Evolutionary conservation across 345 rosid species (phyloP), one percentile per base, ranked within the genome.

Genomic region (Sisymbrium irio): DNA sequence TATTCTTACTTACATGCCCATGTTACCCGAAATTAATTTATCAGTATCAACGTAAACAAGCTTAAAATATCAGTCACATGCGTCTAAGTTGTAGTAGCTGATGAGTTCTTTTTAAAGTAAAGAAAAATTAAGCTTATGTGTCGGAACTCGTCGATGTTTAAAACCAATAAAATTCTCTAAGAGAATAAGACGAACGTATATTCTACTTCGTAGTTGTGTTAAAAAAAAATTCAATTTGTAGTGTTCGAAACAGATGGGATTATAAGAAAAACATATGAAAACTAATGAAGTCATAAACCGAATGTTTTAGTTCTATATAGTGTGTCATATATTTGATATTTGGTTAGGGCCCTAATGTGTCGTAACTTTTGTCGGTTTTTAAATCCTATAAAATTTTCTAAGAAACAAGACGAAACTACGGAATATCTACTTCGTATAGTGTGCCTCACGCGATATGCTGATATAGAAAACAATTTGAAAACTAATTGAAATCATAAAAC

Each of bases 1-100:
- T 10, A 37, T 64, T 51, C 55, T 41, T 14, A 62, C 45, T 54
- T n/a, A 63, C 65, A 64, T 20, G 27, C 30, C 72, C 78, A 75
- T 60, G 78, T 67, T 75, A 75, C 56, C 42, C 46, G 28, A 45
- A 37, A 1, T 73, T 65, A 22, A 5, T 55, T 7, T 65, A 45
- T 45, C 63, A 53, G 30, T 9, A 20, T 33, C 36, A 20, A 22
- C 15, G 45, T 19, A 20, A 33, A 1, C 41, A 46, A 55, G n/a
- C 20, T 53, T 25, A 25, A 44, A 36, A 45, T 46, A 57, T 46
- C 30, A 35, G 22, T 55, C 77, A 65, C 66, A 45, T 65, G 72
- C 35, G 22, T 65, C 58, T 65, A 22, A 65, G 35, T 54, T 37
- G 28, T 47, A 45, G 35, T 20, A 61, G 68, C 55, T 30, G 40